These are phyloP conservation scores for Apiospora malaysiana DNA, from an alignment of 2,329 filamentous ascomycete genomes.

Conservation along the genomic window DNA sequence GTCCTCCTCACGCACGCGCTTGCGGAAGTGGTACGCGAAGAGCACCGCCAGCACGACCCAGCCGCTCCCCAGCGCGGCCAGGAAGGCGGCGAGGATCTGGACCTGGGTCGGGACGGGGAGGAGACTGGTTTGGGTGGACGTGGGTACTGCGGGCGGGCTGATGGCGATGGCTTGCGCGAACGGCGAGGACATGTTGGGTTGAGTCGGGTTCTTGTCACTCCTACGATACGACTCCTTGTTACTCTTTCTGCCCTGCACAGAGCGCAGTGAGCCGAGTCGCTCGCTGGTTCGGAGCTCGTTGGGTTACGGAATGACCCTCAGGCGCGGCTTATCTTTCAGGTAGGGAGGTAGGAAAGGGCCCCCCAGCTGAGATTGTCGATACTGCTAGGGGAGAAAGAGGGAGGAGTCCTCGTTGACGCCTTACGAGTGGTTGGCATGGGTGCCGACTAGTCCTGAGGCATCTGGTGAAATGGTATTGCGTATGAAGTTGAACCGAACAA, in stretches of 20 bases:
- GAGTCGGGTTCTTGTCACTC: background rate
- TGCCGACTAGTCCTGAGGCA: background rate
- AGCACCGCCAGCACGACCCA: slow-evolving; percentile 4
- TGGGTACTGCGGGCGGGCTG: background rate
- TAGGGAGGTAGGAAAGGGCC: background rate
- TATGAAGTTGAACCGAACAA: background rate
- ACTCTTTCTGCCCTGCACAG: too few relatives aligned
- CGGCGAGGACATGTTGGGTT: background rate
- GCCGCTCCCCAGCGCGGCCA: slow-evolving; percentile 14
- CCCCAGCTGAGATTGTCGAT: background rate
- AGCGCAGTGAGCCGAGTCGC: background rate
- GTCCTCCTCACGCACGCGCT: background rate
- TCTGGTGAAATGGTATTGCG: background rate
- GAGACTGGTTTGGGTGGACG: background rate
- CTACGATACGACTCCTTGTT: too few relatives aligned
- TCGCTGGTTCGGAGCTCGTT: background rate
- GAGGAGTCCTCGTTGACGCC: background rate
- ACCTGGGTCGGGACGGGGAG: slow-evolving; percentile 17
- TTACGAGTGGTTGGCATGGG: background rate
- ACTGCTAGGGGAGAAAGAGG: background rate
- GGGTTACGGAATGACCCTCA: background rate
- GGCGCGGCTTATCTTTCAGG: too few relatives aligned
- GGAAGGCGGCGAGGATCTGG: slow-evolving; percentile 6
- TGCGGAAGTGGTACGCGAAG: background rate
- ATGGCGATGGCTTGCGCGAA: background rate